phyloP scores from a whole-genome alignment of 2,329 filamentous ascomycete genomes.

The Ploettnerulaceae sp. region DNA sequence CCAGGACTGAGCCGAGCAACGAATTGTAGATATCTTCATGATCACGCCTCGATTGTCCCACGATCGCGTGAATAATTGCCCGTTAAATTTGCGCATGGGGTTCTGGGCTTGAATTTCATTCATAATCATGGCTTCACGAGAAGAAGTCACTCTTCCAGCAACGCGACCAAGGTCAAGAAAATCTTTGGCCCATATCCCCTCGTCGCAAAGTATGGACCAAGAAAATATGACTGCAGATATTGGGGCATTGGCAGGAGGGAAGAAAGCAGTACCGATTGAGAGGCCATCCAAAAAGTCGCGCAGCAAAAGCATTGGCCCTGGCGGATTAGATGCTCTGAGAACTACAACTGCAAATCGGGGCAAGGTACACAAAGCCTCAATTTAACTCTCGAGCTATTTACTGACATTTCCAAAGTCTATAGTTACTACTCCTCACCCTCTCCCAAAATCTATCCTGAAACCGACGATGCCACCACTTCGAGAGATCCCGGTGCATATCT shows the following conservation, averaged over 20 bases:
- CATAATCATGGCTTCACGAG: slow-evolving; percentile 37
- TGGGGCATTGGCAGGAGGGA: slow-evolving; percentile 38
- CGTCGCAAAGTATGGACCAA: slow-evolving; percentile 56
- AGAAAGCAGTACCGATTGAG: slow-evolving; percentile 23
- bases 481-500: slow-evolving; percentile 55
- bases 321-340: slow-evolving; percentile 78
- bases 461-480: slow-evolving; percentile 64
- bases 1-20: slow-evolving; percentile 13
- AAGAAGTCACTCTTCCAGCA: slow-evolving; percentile 49
- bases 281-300: slow-evolving; percentile 59
- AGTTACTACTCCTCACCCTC: slow-evolving; percentile 36
- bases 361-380: slow-evolving; percentile 54
- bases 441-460: slow-evolving; percentile 71
- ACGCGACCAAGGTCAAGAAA: slow-evolving; percentile 56
- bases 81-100: background rate
- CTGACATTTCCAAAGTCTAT: slow-evolving; percentile 28
- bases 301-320: slow-evolving; percentile 94
- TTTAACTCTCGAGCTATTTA: background rate
- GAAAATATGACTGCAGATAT: slow-evolving; percentile 73
- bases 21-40: slow-evolving; percentile 8
- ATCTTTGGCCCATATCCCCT: slow-evolving; percentile 61
- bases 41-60: slow-evolving; percentile 9
- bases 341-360: slow-evolving; percentile 70
- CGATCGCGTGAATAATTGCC: slow-evolving; percentile 12
- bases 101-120: slow-evolving; percentile 17